Conservation (phyloP, 2,329 filamentous ascomycete species). For the Huntiella omanensis region DNA sequence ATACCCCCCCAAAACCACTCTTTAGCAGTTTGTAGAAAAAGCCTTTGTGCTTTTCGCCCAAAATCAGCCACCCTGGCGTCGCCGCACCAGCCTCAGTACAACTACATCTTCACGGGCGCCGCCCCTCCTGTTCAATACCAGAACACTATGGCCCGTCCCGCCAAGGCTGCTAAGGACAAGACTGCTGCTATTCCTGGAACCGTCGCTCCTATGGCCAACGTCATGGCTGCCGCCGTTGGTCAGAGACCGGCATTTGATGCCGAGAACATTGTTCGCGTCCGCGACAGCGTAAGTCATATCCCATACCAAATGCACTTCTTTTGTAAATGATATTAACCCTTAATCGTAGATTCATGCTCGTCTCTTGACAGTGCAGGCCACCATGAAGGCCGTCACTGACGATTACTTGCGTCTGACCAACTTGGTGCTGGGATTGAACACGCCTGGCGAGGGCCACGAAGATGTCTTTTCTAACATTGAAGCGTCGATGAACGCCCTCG, state of each 20-base stretch:
- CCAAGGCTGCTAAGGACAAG: conserved; percentile 24
- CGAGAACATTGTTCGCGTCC: conserved; percentile 60
- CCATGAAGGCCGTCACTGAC: conserved; percentile 60
- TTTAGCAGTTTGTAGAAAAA: conserved; percentile 3
- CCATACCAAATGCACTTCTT: background rate
- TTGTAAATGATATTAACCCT: conserved; percentile 3
- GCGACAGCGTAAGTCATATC: conserved; percentile 52
- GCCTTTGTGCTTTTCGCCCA: background rate
- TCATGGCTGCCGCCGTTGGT: conserved; percentile 19
- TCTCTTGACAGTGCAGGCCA: conserved; percentile 59
- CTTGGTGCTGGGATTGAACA: conserved; percentile 52
- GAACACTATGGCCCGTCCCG: conserved; percentile 25
- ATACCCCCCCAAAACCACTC: background rate
- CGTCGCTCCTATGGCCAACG: conserved; percentile 17
- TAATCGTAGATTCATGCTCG: conserved; percentile 29
- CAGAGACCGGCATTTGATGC: conserved; percentile 33
- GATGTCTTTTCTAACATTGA: conserved; percentile 33
- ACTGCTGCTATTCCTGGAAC: conserved; percentile 16
- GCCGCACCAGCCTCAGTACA: conserved; percentile 2
- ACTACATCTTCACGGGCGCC: background rate
- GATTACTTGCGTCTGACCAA: conserved; percentile 83
- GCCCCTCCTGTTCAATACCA: background rate
- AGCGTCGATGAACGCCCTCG: conserved; percentile 26
- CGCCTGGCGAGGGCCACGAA: conserved; percentile 25
- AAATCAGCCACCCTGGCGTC: conserved; percentile 3